Conservation (phyloP, 768 basidiomycete species). For the Cystofilobasidium macerans region DNA sequence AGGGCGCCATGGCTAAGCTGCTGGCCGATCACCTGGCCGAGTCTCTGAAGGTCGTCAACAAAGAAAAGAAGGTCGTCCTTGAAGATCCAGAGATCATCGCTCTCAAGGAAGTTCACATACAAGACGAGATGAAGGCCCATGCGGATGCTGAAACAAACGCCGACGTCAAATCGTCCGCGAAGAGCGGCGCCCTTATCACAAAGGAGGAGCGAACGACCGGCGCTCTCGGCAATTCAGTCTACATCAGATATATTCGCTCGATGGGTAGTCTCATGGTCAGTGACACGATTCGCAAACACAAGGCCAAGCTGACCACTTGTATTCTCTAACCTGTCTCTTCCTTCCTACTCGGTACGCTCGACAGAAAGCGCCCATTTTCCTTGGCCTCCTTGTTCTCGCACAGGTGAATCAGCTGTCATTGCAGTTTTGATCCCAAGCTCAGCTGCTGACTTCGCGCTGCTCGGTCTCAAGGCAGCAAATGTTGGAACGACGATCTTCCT, state of each 20-base stretch:
- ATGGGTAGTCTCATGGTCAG: background rate
- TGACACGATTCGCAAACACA: no score
- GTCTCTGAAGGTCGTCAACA: no score
- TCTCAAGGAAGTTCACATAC: slow-evolving; percentile 2
- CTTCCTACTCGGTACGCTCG: no score
- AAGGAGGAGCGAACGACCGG: slow-evolving; percentile 23
- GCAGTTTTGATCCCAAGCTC: no score
- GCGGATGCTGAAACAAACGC: background rate
- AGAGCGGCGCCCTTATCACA: slow-evolving; percentile 9
- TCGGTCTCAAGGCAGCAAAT: slow-evolving; percentile 32
- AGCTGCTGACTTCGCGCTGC: background rate
- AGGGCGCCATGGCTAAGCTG: slow-evolving; percentile 62
- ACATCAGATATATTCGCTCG: background rate
- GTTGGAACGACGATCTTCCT: slow-evolving; percentile 59
- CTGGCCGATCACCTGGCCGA: slow-evolving; percentile 59
- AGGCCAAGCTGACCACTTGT: no score
- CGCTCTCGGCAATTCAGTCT: background rate
- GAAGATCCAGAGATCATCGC: slow-evolving; percentile 40
- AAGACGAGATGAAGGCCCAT: slow-evolving; percentile 8
- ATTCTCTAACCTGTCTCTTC: background rate
- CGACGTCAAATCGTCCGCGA: slow-evolving; percentile 4
- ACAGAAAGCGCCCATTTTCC: background rate
- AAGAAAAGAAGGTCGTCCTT: slow-evolving; percentile 42
- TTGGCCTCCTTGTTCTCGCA: background rate
- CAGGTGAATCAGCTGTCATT: no score